phyloP scores from a whole-genome alignment of 441 rosid genomes.

The Mallotus repandus region DNA sequence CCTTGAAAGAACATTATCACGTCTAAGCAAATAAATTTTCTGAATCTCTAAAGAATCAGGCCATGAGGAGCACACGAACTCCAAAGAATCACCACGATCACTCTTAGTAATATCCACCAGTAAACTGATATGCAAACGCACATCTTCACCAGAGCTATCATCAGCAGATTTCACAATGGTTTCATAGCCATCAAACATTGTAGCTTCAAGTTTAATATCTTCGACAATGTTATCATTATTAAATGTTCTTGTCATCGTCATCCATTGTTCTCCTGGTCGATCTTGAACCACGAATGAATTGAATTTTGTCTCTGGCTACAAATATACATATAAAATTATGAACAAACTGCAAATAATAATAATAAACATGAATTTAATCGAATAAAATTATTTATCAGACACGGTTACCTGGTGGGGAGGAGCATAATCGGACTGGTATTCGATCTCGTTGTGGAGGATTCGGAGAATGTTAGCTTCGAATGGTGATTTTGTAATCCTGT shows the following conservation, averaged over 20 bases:
- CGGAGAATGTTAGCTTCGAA: slow-evolving; percentile 62
- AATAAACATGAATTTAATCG: neutral
- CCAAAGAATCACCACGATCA: slow-evolving; percentile 30
- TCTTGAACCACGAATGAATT: slow-evolving; percentile 57
- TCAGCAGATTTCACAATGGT: slow-evolving; percentile 42
- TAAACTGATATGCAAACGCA: slow-evolving; percentile 55
- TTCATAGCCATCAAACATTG: slow-evolving; percentile 64
- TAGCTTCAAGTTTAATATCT: slow-evolving; percentile 52
- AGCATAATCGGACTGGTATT: slow-evolving; percentile 55
- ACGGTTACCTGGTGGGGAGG: slow-evolving; percentile 49
- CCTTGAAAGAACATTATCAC: slow-evolving; percentile 29
- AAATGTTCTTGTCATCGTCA: slow-evolving; percentile 45
- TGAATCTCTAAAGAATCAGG: slow-evolving; percentile 61
- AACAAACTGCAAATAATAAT: neutral
- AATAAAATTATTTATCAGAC: neutral
- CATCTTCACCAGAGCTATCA: slow-evolving; percentile 45
- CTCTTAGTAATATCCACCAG: slow-evolving; percentile 50
- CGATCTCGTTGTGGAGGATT: slow-evolving; percentile 51
- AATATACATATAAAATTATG: neutral
- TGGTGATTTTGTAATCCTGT: slow-evolving; percentile 34
- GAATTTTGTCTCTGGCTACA: slow-evolving; percentile 50
- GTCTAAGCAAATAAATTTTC: slow-evolving; percentile 43
- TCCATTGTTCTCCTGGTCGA: slow-evolving; percentile 51
- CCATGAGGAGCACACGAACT: slow-evolving; percentile 71
- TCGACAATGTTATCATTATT: slow-evolving; percentile 34